Evolutionary conservation across 1,139 yeast species (phyloP).

Genomic region (Yamadazyma triangularis): DNA sequence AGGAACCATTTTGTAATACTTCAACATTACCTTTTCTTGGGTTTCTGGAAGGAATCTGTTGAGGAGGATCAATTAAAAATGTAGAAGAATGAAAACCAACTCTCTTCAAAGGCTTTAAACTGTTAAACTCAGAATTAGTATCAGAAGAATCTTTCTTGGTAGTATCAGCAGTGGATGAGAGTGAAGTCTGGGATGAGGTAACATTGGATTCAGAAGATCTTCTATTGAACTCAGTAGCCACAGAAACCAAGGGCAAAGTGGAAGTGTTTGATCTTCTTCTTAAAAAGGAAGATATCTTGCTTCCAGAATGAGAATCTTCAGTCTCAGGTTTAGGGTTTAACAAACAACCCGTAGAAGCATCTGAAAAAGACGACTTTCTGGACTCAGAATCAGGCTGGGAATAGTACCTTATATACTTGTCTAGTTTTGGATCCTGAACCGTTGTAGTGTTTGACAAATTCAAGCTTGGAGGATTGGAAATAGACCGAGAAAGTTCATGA

Average conservation of each 20-base stretch:
- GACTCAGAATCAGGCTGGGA: constrained; percentile 27
- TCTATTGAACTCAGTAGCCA: constrained; percentile 16
- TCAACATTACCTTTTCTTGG: constrained; percentile 75
- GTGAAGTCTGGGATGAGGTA: constrained; percentile 1
- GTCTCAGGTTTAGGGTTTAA: constrained; percentile 4
- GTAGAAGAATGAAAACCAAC: constrained; percentile 73
- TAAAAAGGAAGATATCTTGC: constrained; percentile 24
- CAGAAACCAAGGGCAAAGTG: constrained; percentile 10
- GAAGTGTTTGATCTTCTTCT: constrained; percentile 14
- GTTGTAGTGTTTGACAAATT: constrained; percentile 12
- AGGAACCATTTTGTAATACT: constrained; percentile 53
- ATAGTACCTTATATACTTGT: constrained; percentile 53
- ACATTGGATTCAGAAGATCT: constrained; percentile 9
- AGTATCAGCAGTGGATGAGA: neutral
- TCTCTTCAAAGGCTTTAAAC: constrained; percentile 48
- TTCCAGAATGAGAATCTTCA: constrained; percentile 3
- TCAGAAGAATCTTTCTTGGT: neutral
- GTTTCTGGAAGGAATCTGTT: constrained; percentile 59
- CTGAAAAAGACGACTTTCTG: constrained; percentile 15
- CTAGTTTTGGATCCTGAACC: constrained; percentile 57
- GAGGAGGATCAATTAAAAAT: constrained; percentile 70
- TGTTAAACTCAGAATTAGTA: constrained; percentile 19
- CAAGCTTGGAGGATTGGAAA: constrained; percentile 2
- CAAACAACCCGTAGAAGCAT: constrained; percentile 8
- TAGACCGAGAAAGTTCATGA: constrained; percentile 1